A percentile compares a stretch with the other conserved stretches of the same genome.
phyloP scores from a whole-genome alignment of 2,329 filamentous ascomycete genomes.

The Talaromyces islandicus region DNA sequence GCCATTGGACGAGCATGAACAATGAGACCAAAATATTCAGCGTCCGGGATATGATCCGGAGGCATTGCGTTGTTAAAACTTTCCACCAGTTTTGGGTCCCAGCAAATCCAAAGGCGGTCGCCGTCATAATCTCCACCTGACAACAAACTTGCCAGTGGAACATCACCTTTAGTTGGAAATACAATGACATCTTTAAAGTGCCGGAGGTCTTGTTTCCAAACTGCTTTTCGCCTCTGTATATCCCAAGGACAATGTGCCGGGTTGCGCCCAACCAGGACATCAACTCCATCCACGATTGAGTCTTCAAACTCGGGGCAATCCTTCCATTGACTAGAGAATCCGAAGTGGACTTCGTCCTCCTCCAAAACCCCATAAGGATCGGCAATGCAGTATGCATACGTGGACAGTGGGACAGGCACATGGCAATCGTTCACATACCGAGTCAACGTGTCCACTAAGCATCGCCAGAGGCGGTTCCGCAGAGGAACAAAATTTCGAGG shows the following conservation, averaged over 20 bases:
- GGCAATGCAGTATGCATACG: slow-evolving; percentile 51
- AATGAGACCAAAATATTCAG: slow-evolving; percentile 43
- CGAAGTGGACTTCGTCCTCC: slow-evolving; percentile 51
- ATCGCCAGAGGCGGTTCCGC: slow-evolving; percentile 31
- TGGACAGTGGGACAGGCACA: slow-evolving; percentile 46
- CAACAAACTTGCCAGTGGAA: slow-evolving; percentile 52
- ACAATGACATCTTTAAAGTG: slow-evolving; percentile 54
- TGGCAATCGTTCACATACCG: slow-evolving; percentile 41
- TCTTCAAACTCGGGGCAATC: slow-evolving; percentile 35
- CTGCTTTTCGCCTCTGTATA: slow-evolving; percentile 49
- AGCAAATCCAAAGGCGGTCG: slow-evolving; percentile 56
- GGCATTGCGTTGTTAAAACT: slow-evolving; percentile 50
- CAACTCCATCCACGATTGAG: slow-evolving; percentile 39
- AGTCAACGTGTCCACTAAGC: slow-evolving; percentile 35
- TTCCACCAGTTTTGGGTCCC: slow-evolving; percentile 48
- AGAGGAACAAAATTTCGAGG: slow-evolving; percentile 38
- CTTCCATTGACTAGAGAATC: slow-evolving; percentile 45
- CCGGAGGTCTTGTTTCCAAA: slow-evolving; percentile 46
- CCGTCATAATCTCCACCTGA: slow-evolving; percentile 63
- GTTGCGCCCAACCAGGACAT: slow-evolving; percentile 52
- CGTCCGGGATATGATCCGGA: slow-evolving; percentile 27
- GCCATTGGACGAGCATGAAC: slow-evolving; percentile 37
- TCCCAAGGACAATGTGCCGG: slow-evolving; percentile 54
- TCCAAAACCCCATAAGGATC: slow-evolving; percentile 49
- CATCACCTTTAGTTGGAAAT: slow-evolving; percentile 48